Percentiles rank a stretch among this genome's conserved stretches.
phyloP scores from a whole-genome alignment of 2,329 filamentous ascomycete genomes.

The Thyridium curvatum region DNA sequence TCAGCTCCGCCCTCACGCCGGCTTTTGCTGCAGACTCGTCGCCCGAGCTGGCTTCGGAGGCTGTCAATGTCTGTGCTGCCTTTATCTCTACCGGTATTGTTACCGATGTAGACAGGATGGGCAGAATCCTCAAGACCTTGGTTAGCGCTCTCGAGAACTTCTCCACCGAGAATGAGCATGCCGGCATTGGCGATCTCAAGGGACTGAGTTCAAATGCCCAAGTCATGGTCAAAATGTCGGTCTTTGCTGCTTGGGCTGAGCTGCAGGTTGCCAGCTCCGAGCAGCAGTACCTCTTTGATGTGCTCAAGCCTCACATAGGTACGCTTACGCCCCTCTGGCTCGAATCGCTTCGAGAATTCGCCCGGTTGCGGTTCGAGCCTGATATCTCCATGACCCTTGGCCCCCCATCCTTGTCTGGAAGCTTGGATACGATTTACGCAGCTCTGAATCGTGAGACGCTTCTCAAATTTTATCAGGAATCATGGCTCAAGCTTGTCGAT shows the following conservation, averaged over 20 bases:
- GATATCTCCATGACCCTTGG: slow-evolving; percentile 91
- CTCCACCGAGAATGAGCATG: slow-evolving; percentile 71
- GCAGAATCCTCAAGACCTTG: slow-evolving; percentile 88
- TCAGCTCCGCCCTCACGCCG: slow-evolving; percentile 90
- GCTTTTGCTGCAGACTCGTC: slow-evolving; percentile 95
- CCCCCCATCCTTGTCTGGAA: slow-evolving; percentile 73
- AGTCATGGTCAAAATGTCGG: slow-evolving; percentile 97
- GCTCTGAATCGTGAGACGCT: slow-evolving; percentile 91
- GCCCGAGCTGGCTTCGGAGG: slow-evolving; percentile 89
- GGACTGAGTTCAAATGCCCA: slow-evolving; percentile 92
- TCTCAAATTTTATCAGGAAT: slow-evolving; percentile 92
- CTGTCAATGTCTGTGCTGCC: slow-evolving; percentile 94
- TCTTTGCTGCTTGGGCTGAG: slow-evolving; percentile 96
- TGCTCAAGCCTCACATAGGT: slow-evolving; percentile 84
- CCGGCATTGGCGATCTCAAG: slow-evolving; percentile 86
- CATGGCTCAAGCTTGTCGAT: slow-evolving; percentile 94
- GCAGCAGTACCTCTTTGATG: slow-evolving; percentile 81
- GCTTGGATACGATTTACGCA: slow-evolving; percentile 89
- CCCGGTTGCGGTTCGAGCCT: slow-evolving; percentile 83
- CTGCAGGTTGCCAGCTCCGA: slow-evolving; percentile 92
- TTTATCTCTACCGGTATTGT: slow-evolving; percentile 98
- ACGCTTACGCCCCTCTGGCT: slow-evolving; percentile 91
- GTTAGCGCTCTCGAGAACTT: slow-evolving; percentile 91
- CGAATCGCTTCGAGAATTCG: slow-evolving; percentile 87
- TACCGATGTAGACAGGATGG: slow-evolving; percentile 97